phyloP scores from a whole-genome alignment of 2,329 filamentous ascomycete species.

The Xylariaceae sp. region DNA sequence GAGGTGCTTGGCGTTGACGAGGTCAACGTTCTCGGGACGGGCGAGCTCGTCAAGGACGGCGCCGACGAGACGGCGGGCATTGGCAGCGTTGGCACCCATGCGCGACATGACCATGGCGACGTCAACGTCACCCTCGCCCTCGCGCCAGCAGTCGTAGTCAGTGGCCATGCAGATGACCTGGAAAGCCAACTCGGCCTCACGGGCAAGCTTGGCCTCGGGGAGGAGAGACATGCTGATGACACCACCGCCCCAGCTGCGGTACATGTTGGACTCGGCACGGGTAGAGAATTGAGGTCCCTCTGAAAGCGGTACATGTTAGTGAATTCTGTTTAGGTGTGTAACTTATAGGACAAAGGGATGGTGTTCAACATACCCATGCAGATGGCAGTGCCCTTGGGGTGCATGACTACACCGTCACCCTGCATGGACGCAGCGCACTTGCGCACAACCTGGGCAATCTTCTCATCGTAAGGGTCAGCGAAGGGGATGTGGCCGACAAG shows the following conservation, averaged over 20 bases:
- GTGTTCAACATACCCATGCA: constrained; percentile 68
- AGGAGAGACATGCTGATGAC: constrained; percentile 98
- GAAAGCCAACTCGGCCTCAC: constrained; percentile 93
- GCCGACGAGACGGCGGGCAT: constrained; percentile 78
- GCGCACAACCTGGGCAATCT: constrained; percentile 70
- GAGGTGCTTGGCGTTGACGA: constrained; percentile 77
- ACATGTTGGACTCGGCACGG: constrained; percentile 90
- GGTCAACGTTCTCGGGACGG: constrained; percentile 62
- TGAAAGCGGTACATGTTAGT: constrained; percentile 30
- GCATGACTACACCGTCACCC: constrained; percentile 78
- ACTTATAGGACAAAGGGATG: not conserved
- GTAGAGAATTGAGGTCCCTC: constrained; percentile 99
- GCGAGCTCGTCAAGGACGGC: constrained; percentile 84
- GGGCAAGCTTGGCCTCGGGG: constrained; percentile 91
- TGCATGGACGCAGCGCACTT: constrained; percentile 69
- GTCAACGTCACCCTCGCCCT: constrained; percentile 60
- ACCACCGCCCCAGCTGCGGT: constrained; percentile 86
- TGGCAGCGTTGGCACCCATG: constrained; percentile 89
- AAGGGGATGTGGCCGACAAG: constrained; percentile 93
- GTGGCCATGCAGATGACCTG: constrained; percentile 99
- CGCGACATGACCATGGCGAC: constrained; percentile 96
- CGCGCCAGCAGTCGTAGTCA: constrained; percentile 98
- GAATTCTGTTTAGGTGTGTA: not conserved
- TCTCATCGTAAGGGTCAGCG: constrained; percentile 86
- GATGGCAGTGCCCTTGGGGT: constrained; percentile 77